Evolutionary conservation across 176 grass and related monocot genomes (phyloP), one percentile per base, ranked within the genome.

Genomic region (Avena sativa): DNA sequence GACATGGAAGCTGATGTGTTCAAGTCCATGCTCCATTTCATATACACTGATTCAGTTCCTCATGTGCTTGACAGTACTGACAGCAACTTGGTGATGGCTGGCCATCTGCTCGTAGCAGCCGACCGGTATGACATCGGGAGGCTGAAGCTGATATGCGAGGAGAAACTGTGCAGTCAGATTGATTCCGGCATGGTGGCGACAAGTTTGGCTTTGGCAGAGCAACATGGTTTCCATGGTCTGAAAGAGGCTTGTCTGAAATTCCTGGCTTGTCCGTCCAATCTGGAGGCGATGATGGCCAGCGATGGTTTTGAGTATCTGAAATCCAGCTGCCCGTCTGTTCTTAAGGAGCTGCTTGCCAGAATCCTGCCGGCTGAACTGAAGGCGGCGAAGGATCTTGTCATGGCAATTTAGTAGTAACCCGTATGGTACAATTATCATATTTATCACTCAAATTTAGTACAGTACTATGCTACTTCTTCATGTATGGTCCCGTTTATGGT

Each of bases 301-400:
- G 38, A 71, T 44, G 68, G 68, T 3, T 71, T 44, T 71, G 38
- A 46, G 19, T 36, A 71, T 71, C 36, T 71, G 38, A 71, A 71
- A 71, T 71, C 68, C 36, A 44, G 68, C 36, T 71, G 68, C 68
- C 68, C 68, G 19, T 71, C 4, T n/a, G 68, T 71, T 44, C 17
- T 71, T 36, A 71, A 71, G 68, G 68, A 46, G 38, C 36, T 71
- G 4, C 2, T 71, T n/a, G 68, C 19, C 20, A 40, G 1, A 44
- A 44, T 4, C 19, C 17, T 44, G 9, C 68, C 38, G 3, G 68
- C 68, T 71, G 68, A 71, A 71, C 68, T n/a, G 9, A 71, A 46
- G 10, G 68, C 68, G 10, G 11, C 16, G 2, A 71, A 71, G 36
- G 68, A 71, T 71, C 40, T 71, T 71, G 10, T 46, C 17, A 71